Evolutionary conservation across 2,329 filamentous ascomycete species (phyloP), one percentile per base, ranked within the genome.

Genomic region (Pseudogymnoascus sp.): DNA sequence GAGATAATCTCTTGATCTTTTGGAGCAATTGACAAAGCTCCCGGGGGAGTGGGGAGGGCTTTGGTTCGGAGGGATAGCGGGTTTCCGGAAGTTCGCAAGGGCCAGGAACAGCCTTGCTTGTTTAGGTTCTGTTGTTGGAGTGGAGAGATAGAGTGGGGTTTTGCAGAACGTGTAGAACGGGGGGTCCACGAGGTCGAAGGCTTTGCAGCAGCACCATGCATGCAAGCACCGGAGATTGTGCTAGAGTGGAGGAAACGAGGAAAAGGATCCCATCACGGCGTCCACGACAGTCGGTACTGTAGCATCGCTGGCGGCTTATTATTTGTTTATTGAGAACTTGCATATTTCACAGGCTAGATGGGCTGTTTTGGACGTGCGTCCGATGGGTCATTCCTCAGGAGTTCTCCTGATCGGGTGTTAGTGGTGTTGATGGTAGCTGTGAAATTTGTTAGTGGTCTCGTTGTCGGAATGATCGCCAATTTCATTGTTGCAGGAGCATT

Each of bases 271-370:
- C 25, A 12, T 55, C 49, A 33, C 49, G n/a, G 49, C n/a, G n/a
- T 33, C 28, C 23, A 33, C 25, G 49, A 33, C 8, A 55, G 25
- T 16, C n/a, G 16, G 25, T 55, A 33, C n/a, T 33, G 28, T 55
- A 33, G 49, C 49, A 55, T 55, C 9, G 49, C 49, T 33, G 49
- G 5, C n/a, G n/a, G 25, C 7, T 7, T 55, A 33, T 55, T 55
- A n/a, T 55, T 55, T 55, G 28, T 55, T 55, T 55, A 55, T 55
- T 33, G 49, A 55, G 49, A 55, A 55, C 49, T 33, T 55, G 49
- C 49, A 55, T 55, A 55, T 33, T 55, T 33, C 49, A 55, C 25
- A 33, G 25, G 7, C 49, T 33, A 55, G 28, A 33, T 12, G 19
- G 49, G 28, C 49, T 55, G 19, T n/a, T 19, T 33, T 30, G 49